These are phyloP conservation scores for Euphorbia schlechtendalii DNA, from an alignment of 441 rosid species.

Conservation along the genomic window DNA sequence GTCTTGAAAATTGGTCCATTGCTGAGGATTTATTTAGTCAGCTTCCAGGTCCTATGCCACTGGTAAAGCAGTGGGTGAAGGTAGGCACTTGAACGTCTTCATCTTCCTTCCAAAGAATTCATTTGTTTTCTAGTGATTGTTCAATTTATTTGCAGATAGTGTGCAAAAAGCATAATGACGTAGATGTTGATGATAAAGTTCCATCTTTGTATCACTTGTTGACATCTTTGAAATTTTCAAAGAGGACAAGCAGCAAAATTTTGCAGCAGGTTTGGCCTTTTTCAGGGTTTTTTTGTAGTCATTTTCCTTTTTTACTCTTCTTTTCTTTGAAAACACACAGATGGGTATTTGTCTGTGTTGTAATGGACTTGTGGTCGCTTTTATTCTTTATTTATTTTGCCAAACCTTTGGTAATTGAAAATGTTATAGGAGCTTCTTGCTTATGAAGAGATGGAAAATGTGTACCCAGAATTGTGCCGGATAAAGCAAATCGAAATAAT, in stretches of 20 bases:
- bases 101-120: conserved; percentile 10
- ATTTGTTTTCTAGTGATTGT: conserved; percentile 24
- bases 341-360: not conserved
- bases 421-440: conserved; percentile 63
- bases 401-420: conserved; percentile 2
- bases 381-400: conserved; percentile 13
- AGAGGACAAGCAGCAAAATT: conserved; percentile 45
- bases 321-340: not conserved
- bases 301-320: not conserved
- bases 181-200: conserved; percentile 31
- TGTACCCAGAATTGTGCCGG: conserved; percentile 46
- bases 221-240: conserved; percentile 36
- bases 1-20: conserved; percentile 64
- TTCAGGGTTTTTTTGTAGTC: not conserved
- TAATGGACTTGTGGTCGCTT: conserved; percentile 14
- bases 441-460: conserved; percentile 47
- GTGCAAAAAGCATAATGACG: conserved; percentile 37
- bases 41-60: conserved; percentile 55
- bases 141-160: conserved; percentile 45
- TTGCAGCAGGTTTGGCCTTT: conserved; percentile 69
- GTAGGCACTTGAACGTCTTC: conserved; percentile 33
- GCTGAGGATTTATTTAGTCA: conserved; percentile 43
- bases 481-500: conserved; percentile 46
- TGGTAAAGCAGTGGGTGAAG: conserved; percentile 97
- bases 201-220: conserved; percentile 48